Evolutionary conservation across 352 stramenopile species (phyloP).

Genomic region (Blastocystis sp.): DNA sequence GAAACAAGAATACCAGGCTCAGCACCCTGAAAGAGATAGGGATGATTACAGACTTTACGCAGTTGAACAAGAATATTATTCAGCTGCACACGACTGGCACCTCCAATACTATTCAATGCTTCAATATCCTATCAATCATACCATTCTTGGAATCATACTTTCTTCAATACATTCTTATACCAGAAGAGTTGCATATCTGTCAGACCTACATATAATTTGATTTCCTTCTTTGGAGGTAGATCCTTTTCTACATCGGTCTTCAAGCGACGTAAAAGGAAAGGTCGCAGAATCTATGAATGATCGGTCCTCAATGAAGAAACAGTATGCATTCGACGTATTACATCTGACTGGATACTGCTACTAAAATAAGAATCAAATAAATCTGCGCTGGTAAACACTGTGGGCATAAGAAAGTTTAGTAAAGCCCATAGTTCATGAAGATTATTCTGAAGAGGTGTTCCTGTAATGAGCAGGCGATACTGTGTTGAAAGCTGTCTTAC

Average conservation of each 20-base stretch:
- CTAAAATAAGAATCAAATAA: conserved; percentile 99
- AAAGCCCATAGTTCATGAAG: conserved; percentile 98
- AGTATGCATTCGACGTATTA: conserved; percentile 82
- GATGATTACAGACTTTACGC: conserved; percentile 98
- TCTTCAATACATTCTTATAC: conserved; percentile 94
- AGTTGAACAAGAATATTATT: conserved; percentile 91
- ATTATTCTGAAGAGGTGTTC: conserved; percentile 93
- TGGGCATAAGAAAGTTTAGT: conserved; percentile 95
- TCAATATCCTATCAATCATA: conserved; percentile 38
- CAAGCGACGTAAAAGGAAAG: conserved; percentile 94
- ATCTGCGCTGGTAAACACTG: conserved; percentile 91
- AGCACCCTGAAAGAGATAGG: conserved; percentile 97
- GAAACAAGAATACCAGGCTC: conserved; percentile 77
- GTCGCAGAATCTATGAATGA: conserved; percentile 90
- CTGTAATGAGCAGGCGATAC: conserved; percentile 82
- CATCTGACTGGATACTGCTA: conserved; percentile 83
- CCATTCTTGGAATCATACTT: conserved; percentile 75
- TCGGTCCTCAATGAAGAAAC: conserved; percentile 68
- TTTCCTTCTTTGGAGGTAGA: conserved; percentile 95
- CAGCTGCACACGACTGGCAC: conserved; percentile 73
- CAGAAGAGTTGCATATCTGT: conserved; percentile 94
- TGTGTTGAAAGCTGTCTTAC: conserved; percentile 77
- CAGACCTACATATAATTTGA: conserved; percentile 94
- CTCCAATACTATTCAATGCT: conserved; percentile 71
- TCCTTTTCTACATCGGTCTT: conserved; percentile 95